phyloP scores from a whole-genome alignment of 495 filamentous ascomycete genomes.

The Halenospora varia region DNA sequence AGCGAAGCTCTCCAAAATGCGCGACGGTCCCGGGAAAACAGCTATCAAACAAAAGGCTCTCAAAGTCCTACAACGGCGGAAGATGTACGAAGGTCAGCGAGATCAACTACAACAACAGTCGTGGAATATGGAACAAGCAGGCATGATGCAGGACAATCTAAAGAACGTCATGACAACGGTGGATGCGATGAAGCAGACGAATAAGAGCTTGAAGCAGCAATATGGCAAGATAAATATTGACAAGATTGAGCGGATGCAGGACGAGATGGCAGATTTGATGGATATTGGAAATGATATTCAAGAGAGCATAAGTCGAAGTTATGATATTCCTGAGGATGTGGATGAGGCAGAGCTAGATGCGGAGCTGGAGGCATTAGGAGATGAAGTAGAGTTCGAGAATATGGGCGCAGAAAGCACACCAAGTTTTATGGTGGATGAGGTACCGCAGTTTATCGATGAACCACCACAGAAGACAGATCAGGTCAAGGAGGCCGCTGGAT shows the following conservation, averaged over 20 bases:
- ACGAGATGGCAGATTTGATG: constrained; percentile 98
- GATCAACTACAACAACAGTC: constrained; percentile 93
- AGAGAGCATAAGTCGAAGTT: constrained; percentile 88
- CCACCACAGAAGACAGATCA: constrained; percentile 60
- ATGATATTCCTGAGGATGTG: constrained; percentile 95
- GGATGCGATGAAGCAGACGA: constrained; percentile 94
- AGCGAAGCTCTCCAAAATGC: constrained; percentile 84
- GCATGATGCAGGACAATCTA: constrained; percentile 98
- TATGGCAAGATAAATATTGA: constrained; percentile 97
- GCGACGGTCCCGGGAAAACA: constrained; percentile 90
- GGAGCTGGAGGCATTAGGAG: constrained; percentile 89
- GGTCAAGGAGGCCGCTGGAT: constrained; percentile 75
- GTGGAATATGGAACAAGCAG: constrained; percentile 99
- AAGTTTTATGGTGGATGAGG: constrained; percentile 84
- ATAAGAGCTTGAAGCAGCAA: constrained; percentile 89
- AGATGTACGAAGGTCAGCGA: constrained; percentile 90
- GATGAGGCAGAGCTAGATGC: constrained; percentile 97
- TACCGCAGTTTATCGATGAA: constrained; percentile 87
- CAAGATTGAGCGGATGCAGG: constrained; percentile 96
- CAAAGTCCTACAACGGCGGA: constrained; percentile 92
- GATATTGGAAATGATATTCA: constrained; percentile 98
- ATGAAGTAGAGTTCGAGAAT: constrained; percentile 77
- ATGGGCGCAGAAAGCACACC: constrained; percentile 62
- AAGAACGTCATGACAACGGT: constrained; percentile 99
- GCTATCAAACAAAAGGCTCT: constrained; percentile 93